phyloP scores from a whole-genome alignment of 176 grass and related monocot genomes.

The Aegilops tauschii region DNA sequence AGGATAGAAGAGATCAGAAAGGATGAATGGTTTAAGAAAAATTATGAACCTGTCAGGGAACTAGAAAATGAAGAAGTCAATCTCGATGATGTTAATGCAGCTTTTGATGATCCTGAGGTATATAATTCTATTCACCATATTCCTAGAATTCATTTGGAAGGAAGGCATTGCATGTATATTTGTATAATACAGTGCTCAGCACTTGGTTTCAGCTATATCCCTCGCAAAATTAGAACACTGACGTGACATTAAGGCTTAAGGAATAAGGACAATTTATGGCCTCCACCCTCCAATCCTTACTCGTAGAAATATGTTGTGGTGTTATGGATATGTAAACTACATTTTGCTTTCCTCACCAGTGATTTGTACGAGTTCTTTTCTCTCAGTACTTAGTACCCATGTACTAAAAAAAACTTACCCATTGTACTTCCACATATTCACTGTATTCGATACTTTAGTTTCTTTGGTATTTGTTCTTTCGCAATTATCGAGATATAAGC shows the following conservation, averaged over 20 bases:
- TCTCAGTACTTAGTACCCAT: neutral
- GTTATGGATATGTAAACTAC: constrained; percentile 3
- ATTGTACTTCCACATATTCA: neutral
- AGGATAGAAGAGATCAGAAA: constrained; percentile 93
- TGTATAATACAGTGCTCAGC: neutral
- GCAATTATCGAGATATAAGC: neutral
- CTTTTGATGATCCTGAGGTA: constrained; percentile 89
- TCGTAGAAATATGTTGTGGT: neutral
- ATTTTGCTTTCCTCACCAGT: neutral
- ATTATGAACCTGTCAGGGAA: constrained; percentile 73
- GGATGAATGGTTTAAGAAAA: constrained; percentile 90
- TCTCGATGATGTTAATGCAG: constrained; percentile 87
- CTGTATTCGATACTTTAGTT: neutral
- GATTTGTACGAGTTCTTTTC: constrained; percentile 2
- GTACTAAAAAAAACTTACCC: neutral
- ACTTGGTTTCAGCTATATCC: constrained; percentile 14
- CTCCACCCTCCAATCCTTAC: neutral
- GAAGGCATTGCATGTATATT: neutral
- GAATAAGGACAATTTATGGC: neutral
- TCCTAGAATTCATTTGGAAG: constrained; percentile 8
- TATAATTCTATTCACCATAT: neutral
- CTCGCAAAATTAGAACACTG: neutral
- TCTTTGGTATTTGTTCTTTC: constrained; percentile 8
- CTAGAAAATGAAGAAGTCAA: constrained; percentile 84
- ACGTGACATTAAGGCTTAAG: neutral